A percentile compares a stretch with the other conserved stretches of the same genome.
Evolutionary conservation across 1,284 basidiomycete genomes (phyloP).

Genomic region (Violaceomyces palustris): DNA sequence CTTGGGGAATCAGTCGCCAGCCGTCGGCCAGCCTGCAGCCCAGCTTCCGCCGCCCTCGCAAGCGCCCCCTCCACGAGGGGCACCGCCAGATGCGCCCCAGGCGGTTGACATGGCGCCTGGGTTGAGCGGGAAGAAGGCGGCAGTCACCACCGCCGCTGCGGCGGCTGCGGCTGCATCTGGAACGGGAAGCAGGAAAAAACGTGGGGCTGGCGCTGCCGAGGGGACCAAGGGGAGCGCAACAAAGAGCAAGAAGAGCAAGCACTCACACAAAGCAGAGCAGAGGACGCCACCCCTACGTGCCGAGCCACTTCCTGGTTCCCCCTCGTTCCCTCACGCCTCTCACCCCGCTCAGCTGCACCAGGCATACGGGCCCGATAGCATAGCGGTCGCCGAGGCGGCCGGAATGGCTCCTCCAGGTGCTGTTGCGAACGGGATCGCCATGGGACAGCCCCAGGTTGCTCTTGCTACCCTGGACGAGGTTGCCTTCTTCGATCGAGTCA

Average conservation of each 20-base stretch:
- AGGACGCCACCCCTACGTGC: conserved; percentile 27
- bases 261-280: conserved; percentile 36
- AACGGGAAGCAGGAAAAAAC: conserved; percentile 33
- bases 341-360: conserved; percentile 23
- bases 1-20: no score
- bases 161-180: conserved; percentile 57
- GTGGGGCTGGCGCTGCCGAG: conserved; percentile 28
- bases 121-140: conserved; percentile 36
- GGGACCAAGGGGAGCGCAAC: conserved; percentile 16
- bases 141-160: no score
- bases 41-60: conserved; percentile 32
- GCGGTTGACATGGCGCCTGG: neutral
- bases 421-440: conserved; percentile 25
- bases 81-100: conserved; percentile 13
- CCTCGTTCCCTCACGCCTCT: conserved; percentile 21
- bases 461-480: conserved; percentile 74
- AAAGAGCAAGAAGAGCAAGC: conserved; percentile 47
- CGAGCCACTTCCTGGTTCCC: conserved; percentile 20
- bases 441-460: conserved; percentile 50
- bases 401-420: conserved; percentile 30
- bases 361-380: conserved; percentile 40
- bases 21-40: conserved; percentile 5
- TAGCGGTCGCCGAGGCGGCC: conserved; percentile 31
- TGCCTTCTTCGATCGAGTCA: conserved; percentile 88
- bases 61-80: conserved; percentile 5